Conservation (phyloP, 495 filamentous ascomycete species). For the Talaromyces borbonicus region DNA sequence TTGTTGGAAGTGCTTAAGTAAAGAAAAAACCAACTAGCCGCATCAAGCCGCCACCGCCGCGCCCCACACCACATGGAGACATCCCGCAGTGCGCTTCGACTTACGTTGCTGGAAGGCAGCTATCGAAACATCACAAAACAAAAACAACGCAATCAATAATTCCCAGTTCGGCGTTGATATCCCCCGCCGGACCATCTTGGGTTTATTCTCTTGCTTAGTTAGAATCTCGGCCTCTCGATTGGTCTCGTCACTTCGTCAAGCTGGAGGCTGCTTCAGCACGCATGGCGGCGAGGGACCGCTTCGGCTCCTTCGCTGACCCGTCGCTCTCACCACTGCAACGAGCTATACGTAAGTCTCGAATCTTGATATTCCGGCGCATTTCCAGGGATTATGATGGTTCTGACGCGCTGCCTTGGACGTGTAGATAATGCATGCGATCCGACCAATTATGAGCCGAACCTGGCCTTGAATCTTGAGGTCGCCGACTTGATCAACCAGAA, state of each 20-base stretch:
- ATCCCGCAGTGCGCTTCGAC: not conserved
- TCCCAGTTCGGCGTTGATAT: too few relatives aligned
- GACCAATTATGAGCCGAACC: conserved; percentile 93
- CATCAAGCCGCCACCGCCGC: not conserved
- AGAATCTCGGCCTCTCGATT: conserved; percentile 6
- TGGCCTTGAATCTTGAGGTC: conserved; percentile 94
- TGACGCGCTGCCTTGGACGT: not conserved
- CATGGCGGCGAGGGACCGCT: conserved; percentile 92
- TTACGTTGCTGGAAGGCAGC: too few relatives aligned
- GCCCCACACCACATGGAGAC: conserved; percentile 2
- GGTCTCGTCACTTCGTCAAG: conserved; percentile 21
- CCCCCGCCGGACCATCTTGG: too few relatives aligned
- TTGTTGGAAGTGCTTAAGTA: too few relatives aligned
- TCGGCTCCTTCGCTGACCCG: conserved; percentile 69
- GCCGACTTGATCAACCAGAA: conserved; percentile 94
- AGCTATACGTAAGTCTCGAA: conserved; percentile 67
- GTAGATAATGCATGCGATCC: conserved; percentile 86
- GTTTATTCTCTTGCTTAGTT: not conserved
- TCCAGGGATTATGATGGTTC: not conserved
- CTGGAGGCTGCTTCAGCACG: conserved; percentile 95
- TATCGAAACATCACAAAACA: too few relatives aligned
- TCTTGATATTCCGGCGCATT: too few relatives aligned
- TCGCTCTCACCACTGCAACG: conserved; percentile 80
- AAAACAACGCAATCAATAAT: too few relatives aligned
- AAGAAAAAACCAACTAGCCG: not conserved